Evolutionary conservation across 2,329 filamentous ascomycete species (phyloP).

Genomic region (Tricladium varicosporioides): DNA sequence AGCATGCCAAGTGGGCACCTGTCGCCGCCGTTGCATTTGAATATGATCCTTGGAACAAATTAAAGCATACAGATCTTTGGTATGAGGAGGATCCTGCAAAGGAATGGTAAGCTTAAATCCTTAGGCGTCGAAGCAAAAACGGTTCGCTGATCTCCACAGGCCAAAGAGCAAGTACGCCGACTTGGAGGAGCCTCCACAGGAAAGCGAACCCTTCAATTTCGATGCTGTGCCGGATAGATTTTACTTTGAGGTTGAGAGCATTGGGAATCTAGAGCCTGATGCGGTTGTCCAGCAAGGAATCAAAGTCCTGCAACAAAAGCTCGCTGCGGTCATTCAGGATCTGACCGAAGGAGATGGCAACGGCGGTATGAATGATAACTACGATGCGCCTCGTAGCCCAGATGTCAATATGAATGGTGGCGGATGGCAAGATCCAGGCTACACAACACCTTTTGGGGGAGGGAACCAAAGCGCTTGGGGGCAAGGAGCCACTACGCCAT

Average conservation of each 20-base stretch:
- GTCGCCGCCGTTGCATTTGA: conserved; percentile 92
- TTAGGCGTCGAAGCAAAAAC: not conserved
- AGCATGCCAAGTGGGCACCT: conserved; percentile 97
- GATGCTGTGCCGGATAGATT: conserved; percentile 81
- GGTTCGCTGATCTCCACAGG: conserved; percentile 46
- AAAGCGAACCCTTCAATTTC: conserved; percentile 88
- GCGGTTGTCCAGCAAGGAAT: conserved; percentile 87
- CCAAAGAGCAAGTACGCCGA: conserved; percentile 77
- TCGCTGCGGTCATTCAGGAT: conserved; percentile 74
- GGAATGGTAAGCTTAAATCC: conserved; percentile 69
- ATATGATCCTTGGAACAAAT: conserved; percentile 96
- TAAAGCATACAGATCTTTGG: conserved; percentile 91
- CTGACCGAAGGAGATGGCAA: conserved; percentile 57
- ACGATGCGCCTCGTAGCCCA: conserved; percentile 63
- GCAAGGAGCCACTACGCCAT: conserved; percentile 54
- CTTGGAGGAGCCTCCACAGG: conserved; percentile 75
- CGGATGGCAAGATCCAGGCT: conserved; percentile 60
- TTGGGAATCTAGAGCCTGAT: conserved; percentile 85
- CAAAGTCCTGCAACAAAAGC: conserved; percentile 82
- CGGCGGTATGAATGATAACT: conserved; percentile 44
- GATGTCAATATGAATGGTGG: conserved; percentile 54
- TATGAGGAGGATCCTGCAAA: conserved; percentile 79
- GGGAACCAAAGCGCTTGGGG: conserved; percentile 64
- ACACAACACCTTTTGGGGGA: conserved; percentile 65
- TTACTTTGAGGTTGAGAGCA: conserved; percentile 91